Evolutionary conservation across 495 filamentous ascomycete genomes (phyloP).

Genomic region (Cercophora sp.): DNA sequence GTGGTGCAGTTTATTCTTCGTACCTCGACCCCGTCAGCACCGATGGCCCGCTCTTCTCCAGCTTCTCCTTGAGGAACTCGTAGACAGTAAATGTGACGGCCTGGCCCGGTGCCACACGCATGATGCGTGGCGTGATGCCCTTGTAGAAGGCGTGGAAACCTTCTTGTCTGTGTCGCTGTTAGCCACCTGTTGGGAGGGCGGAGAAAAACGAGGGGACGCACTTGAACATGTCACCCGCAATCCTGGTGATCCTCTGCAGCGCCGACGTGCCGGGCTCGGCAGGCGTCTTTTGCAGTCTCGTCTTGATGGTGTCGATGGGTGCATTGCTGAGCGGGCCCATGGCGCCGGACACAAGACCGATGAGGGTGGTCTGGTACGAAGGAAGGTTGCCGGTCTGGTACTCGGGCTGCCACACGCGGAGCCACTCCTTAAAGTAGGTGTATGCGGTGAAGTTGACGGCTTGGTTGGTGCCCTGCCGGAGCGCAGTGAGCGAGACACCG

Average conservation of each 20-base stretch:
- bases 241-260: conserved; percentile 67
- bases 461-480: conserved; percentile 94
- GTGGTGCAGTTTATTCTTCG: conserved; percentile 10
- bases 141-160: conserved; percentile 95
- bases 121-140: conserved; percentile 95
- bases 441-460: conserved; percentile 99
- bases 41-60: conserved; percentile 60
- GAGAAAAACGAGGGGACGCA: conserved; percentile 25
- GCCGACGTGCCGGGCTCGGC: conserved; percentile 77
- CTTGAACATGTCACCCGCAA: conserved; percentile 92
- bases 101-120: conserved; percentile 96
- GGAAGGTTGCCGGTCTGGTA: conserved; percentile 60
- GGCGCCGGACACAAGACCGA: conserved; percentile 87
- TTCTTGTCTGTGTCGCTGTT: conserved; percentile 56
- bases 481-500: conserved; percentile 86
- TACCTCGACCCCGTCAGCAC: conserved; percentile 16
- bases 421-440: conserved; percentile 77
- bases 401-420: conserved; percentile 67
- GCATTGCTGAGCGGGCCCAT: conserved; percentile 96
- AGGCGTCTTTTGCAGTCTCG: conserved; percentile 84
- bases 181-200: not conserved
- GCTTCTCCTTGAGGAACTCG: conserved; percentile 77
- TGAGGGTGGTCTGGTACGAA: conserved; percentile 82
- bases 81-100: conserved; percentile 98
- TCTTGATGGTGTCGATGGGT: conserved; percentile 99